Evolutionary conservation across 176 grass and related monocot species (phyloP), one percentile per base, ranked within the genome.

Genomic region (Aegilops tauschii): DNA sequence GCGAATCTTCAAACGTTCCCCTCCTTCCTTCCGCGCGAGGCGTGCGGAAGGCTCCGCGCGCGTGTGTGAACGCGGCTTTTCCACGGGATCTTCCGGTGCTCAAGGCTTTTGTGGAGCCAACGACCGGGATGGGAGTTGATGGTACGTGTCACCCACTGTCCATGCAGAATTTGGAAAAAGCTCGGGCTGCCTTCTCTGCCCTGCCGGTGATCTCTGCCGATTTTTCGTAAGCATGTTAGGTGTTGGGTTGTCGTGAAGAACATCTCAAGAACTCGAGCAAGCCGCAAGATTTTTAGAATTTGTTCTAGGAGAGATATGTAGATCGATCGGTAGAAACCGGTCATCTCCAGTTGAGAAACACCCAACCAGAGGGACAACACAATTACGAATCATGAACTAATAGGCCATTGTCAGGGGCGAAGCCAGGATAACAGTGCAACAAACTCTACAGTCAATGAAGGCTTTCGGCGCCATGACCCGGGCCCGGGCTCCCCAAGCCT

Each of bases 41-140:
- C 5, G 25, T 4, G 8, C 14, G 78, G 62, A 61, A 67, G 61
- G 54, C 21, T 3, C 9, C 44, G 47, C 76, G 29, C 9, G 47
- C 76, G 29, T 6, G 85, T 91, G 82, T 81, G 85, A 85, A 88
- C 89, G 40, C 23, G 36, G 37, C 81, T 77, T 85, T 88, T 31
- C 14, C n/a, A 6, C 1, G 49, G 81, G 85, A 91, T 91, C 89
- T 85, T 69, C 62, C 68, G 21, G 66, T 37, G 30, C 13, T 52
- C 73, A 76, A 76, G 73, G 73, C 73, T 59, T 59, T 76, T 76
- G 73, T 30, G 29, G 16, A 30, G 44, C 44, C 44, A 9, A 76
- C 28, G 44, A 76, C 44, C 44, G 29, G 7, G 44, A 76, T 42
- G 42, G 0, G 42, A 10, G 20, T 21, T 21, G 54, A 59, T 9